phyloP scores from a whole-genome alignment of 1,284 basidiomycete genomes.

The Amylostereum areolatum region DNA sequence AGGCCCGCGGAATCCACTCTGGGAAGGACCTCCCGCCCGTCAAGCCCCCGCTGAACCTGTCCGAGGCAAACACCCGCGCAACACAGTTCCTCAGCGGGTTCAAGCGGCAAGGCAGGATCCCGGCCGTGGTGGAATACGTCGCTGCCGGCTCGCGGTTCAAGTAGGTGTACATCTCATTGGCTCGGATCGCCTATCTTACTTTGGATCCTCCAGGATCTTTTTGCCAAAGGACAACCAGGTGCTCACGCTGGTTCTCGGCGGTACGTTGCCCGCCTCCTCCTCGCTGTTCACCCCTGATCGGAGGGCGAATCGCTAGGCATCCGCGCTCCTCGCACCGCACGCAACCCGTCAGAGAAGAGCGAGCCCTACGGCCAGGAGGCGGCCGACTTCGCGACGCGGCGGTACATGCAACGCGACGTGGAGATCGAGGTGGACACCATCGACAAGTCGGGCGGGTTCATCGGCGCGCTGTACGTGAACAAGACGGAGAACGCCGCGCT shows the following conservation, averaged over 20 bases:
- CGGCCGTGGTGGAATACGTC: constrained; percentile 91
- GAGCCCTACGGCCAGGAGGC: constrained; percentile 89
- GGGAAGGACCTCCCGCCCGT: constrained; percentile 79
- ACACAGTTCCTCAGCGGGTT: constrained; percentile 85
- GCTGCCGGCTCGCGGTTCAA: constrained; percentile 93
- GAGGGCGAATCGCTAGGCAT: constrained; percentile 47
- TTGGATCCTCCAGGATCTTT: constrained; percentile 48
- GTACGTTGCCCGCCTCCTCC: constrained; percentile 30
- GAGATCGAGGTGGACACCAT: constrained; percentile 87
- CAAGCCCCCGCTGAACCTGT: constrained; percentile 78
- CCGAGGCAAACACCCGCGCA: constrained; percentile 76
- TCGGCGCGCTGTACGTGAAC: constrained; percentile 81
- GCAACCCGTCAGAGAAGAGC: constrained; percentile 79
- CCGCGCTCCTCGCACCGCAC: constrained; percentile 76
- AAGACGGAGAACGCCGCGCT: constrained; percentile 84
- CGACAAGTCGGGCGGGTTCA: constrained; percentile 96
- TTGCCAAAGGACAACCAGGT: constrained; percentile 91
- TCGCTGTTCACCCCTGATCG: constrained; percentile 3
- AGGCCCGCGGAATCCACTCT: constrained; percentile 86
- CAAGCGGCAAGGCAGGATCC: constrained; percentile 82
- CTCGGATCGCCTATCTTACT: not conserved
- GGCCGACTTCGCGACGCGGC: constrained; percentile 71
- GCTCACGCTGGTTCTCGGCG: constrained; percentile 83
- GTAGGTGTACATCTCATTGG: constrained; percentile 31
- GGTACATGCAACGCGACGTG: constrained; percentile 91